Evolutionary conservation across 805 yeast genomes (phyloP).

Genomic region (Cyberlindnera americana): DNA sequence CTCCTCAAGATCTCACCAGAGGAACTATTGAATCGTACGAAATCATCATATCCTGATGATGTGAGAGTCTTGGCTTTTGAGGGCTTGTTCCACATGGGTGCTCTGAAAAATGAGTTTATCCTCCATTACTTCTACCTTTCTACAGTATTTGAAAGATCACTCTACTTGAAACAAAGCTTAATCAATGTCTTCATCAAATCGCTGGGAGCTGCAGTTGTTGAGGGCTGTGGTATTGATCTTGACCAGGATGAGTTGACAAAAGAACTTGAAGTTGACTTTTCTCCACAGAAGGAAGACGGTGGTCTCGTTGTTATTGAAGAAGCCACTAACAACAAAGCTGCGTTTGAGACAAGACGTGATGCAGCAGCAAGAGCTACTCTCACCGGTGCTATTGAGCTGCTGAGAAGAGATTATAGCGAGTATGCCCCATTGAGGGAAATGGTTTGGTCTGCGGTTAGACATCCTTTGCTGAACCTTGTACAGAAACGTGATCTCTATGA

Average conservation of each 20-base stretch:
- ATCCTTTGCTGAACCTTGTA: slow-evolving; percentile 54
- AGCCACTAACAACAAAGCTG: slow-evolving; percentile 38
- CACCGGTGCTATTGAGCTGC: slow-evolving; percentile 60
- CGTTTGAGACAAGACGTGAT: slow-evolving; percentile 54
- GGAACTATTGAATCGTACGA: slow-evolving; percentile 53
- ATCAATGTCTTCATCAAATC: slow-evolving; percentile 44
- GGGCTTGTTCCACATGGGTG: slow-evolving; percentile 71
- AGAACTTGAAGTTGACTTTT: slow-evolving; percentile 13
- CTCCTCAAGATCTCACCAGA: slow-evolving; percentile 48
- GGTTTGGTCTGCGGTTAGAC: slow-evolving; percentile 69
- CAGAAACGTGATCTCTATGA: slow-evolving; percentile 63
- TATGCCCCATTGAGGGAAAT: slow-evolving; percentile 53
- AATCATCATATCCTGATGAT: slow-evolving; percentile 41
- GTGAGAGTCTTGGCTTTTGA: slow-evolving; percentile 66
- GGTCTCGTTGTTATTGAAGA: slow-evolving; percentile 54
- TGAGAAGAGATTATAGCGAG: slow-evolving; percentile 54
- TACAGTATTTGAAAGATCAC: slow-evolving; percentile 52
- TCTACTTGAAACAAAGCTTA: slow-evolving; percentile 48
- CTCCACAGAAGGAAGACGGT: slow-evolving; percentile 27
- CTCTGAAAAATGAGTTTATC: slow-evolving; percentile 60
- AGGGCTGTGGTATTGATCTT: slow-evolving; percentile 53
- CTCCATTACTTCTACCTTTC: slow-evolving; percentile 59
- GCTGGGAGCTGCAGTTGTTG: slow-evolving; percentile 63
- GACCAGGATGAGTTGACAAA: slow-evolving; percentile 61
- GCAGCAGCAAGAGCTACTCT: slow-evolving; percentile 60